Conservation (phyloP, 176 grass and related monocot genomes). For the Bolboschoenus planiculmis region DNA sequence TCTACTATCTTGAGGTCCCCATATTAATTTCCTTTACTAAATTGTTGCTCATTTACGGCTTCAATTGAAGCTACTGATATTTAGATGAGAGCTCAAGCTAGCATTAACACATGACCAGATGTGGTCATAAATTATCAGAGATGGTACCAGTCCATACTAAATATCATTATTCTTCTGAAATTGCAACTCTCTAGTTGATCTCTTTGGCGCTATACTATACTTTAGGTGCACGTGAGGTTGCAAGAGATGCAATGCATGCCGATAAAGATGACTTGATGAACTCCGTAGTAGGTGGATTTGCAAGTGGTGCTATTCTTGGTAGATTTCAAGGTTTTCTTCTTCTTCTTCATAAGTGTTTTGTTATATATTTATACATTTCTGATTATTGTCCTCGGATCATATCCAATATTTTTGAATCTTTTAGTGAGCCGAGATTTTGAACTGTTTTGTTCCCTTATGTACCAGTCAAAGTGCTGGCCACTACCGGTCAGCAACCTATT, state of each 20-base stretch:
- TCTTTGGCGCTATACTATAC: neutral
- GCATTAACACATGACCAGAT: neutral
- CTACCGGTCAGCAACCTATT: neutral
- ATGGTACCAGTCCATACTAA: neutral
- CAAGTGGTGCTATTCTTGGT: constrained; percentile 84
- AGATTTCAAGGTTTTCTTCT: constrained; percentile 85
- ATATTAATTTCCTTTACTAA: neutral
- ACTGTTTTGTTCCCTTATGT: neutral
- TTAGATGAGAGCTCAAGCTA: neutral
- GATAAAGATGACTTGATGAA: constrained; percentile 70
- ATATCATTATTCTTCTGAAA: too few relatives aligned
- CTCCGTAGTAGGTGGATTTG: constrained; percentile 71
- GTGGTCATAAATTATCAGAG: neutral
- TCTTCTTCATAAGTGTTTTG: neutral
- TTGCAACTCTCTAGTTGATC: neutral
- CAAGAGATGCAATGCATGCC: constrained; percentile 86
- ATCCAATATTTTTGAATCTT: too few relatives aligned
- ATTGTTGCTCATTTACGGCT: neutral
- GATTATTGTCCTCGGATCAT: neutral
- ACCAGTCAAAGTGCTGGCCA: neutral
- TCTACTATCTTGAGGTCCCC: neutral
- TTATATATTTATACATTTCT: neutral
- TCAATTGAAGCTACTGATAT: neutral
- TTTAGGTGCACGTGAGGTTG: constrained; percentile 71
- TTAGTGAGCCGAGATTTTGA: neutral